phyloP scores from a whole-genome alignment of 768 basidiomycete species.

The Russula sp. region DNA sequence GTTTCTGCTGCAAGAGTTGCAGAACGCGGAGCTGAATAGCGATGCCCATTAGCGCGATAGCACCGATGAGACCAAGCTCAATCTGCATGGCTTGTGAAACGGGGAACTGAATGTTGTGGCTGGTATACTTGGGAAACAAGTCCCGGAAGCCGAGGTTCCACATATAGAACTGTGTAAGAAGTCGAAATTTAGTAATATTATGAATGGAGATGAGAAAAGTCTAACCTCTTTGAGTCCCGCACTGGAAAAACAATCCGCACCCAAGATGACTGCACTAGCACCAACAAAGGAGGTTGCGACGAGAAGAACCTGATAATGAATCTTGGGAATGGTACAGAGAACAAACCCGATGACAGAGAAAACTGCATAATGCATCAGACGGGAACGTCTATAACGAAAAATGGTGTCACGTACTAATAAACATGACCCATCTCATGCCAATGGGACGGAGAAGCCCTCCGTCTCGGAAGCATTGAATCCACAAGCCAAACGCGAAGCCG shows the following conservation, averaged over 20 bases:
- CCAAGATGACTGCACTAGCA: conserved; percentile 84
- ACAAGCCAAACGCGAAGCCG: conserved; percentile 82
- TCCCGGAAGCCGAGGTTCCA: conserved; percentile 87
- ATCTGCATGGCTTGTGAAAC: conserved; percentile 90
- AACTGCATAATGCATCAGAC: conserved; percentile 36
- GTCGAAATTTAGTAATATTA: conserved; percentile 5
- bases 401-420: conserved; percentile 54
- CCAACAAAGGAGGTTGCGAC: conserved; percentile 87
- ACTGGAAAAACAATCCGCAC: conserved; percentile 90
- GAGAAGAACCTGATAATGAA: conserved; percentile 84
- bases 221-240: conserved; percentile 87
- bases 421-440: conserved; percentile 84
- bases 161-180: conserved; percentile 69
- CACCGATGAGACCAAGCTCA: conserved; percentile 83
- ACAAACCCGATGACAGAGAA: conserved; percentile 75
- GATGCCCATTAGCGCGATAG: conserved; percentile 77
- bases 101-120: conserved; percentile 67
- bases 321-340: conserved; percentile 76
- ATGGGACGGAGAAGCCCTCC: conserved; percentile 76
- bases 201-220: neutral
- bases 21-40: conserved; percentile 89
- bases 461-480: conserved; percentile 78
- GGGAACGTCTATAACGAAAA: conserved; percentile 19
- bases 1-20: conserved; percentile 68
- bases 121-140: conserved; percentile 72